phyloP scores from a whole-genome alignment of 2,329 filamentous ascomycete genomes.

The Cladosporium sp. region DNA sequence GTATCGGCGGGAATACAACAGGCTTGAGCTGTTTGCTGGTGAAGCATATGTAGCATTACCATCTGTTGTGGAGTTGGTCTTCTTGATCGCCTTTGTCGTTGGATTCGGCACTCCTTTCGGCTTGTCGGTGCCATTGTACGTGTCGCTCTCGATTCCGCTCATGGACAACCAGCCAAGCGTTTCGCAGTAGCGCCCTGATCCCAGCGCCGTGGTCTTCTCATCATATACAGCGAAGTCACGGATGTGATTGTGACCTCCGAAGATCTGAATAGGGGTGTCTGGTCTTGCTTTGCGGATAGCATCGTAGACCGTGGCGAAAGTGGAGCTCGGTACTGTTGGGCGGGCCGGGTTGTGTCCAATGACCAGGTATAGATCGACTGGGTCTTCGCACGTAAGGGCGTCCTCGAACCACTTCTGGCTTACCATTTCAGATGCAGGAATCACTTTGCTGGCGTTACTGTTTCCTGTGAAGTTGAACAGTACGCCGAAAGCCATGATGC shows the following conservation, averaged over 20 bases:
- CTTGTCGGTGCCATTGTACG: conserved; percentile 37
- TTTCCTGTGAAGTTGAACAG: conserved; percentile 52
- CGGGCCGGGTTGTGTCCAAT: conserved; percentile 59
- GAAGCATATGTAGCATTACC: not conserved
- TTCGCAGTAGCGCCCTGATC: conserved; percentile 63
- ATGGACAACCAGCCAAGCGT: conserved; percentile 65
- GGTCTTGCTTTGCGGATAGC: conserved; percentile 56
- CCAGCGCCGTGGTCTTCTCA: conserved; percentile 56
- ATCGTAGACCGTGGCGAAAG: conserved; percentile 49
- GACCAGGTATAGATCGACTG: conserved; percentile 61
- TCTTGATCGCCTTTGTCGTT: conserved; percentile 9
- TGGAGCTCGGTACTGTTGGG: conserved; percentile 41
- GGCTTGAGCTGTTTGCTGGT: conserved; percentile 8
- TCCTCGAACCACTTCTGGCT: conserved; percentile 58
- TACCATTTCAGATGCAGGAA: conserved; percentile 49
- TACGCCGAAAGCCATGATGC: conserved; percentile 52
- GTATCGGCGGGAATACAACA: conserved; percentile 55
- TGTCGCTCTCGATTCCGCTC: conserved; percentile 51
- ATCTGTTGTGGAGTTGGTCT: conserved; percentile 27
- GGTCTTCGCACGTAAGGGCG: conserved; percentile 50
- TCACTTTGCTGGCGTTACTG: conserved; percentile 58
- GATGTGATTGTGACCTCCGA: conserved; percentile 47
- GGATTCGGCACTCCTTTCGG: conserved; percentile 31
- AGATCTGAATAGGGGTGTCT: conserved; percentile 58
- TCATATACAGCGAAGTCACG: conserved; percentile 64